These are phyloP conservation scores for Pestalotiopsis fici DNA, from an alignment of 2,329 filamentous ascomycete species.

Conservation along the genomic window DNA sequence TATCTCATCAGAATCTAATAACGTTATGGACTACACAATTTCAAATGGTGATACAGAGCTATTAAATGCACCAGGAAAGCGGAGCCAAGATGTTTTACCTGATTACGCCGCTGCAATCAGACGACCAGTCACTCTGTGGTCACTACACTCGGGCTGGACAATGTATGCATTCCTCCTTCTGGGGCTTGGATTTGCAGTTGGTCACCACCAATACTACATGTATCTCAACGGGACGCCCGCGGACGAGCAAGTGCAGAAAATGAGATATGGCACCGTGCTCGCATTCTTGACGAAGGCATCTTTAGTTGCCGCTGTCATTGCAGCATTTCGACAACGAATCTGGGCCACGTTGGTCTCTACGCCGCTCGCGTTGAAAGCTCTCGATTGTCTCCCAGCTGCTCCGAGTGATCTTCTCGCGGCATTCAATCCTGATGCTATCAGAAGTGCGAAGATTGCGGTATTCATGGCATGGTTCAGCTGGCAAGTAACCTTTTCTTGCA, in stretches of 20 bases:
- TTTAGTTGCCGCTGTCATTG: not conserved
- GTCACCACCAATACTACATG: not conserved
- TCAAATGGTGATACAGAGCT: not conserved
- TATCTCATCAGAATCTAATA: not conserved
- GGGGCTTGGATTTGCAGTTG: not conserved
- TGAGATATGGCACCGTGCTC: not conserved
- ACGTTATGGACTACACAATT: not conserved
- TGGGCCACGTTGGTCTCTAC: not conserved
- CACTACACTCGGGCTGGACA: not conserved
- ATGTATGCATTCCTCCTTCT: not conserved
- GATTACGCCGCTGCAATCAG: not conserved
- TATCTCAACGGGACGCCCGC: not conserved
- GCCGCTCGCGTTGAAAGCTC: not conserved
- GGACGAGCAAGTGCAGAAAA: not conserved
- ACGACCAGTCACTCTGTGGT: not conserved
- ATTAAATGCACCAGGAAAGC: not conserved
- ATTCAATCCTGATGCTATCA: not conserved
- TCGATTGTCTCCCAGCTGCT: not conserved
- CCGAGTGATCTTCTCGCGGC: not conserved
- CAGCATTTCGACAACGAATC: not conserved
- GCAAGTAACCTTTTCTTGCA: not conserved
- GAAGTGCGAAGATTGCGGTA: not conserved
- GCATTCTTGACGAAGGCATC: not conserved
- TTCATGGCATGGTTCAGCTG: not conserved
- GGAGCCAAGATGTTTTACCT: not conserved